Percentiles rank a stretch among this genome's conserved stretches.
Conservation (phyloP, 345 rosid species). For the Microcos paniculata region DNA sequence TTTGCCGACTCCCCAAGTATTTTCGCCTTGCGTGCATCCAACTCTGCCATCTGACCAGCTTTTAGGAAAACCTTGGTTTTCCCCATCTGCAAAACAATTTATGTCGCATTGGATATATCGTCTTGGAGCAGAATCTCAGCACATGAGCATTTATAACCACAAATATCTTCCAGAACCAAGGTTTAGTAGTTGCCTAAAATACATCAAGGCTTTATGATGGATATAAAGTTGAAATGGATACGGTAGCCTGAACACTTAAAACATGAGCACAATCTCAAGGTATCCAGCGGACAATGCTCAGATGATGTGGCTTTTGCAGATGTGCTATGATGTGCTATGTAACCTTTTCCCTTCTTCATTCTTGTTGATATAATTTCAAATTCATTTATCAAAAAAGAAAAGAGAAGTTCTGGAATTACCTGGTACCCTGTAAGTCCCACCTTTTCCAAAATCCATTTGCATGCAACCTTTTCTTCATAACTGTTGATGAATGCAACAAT, state of each 20-base stretch:
- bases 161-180: constrained; percentile 2
- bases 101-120: background rate
- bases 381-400: background rate
- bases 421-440: constrained; percentile 61
- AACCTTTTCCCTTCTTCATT: constrained; percentile 1
- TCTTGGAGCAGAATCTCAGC: background rate
- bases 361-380: background rate
- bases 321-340: background rate
- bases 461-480: constrained; percentile 67
- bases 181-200: background rate
- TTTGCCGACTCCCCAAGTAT: constrained; percentile 56
- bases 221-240: background rate
- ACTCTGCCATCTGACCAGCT: constrained; percentile 79
- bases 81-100: constrained; percentile 64
- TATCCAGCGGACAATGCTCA: background rate
- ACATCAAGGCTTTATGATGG: background rate
- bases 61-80: constrained; percentile 67
- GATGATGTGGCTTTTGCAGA: background rate
- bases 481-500: constrained; percentile 36
- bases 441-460: constrained; percentile 76
- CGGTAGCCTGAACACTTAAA: background rate
- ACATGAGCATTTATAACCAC: constrained; percentile 1
- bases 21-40: constrained; percentile 67
- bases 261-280: background rate
- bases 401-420: constrained; percentile 38